Evolutionary conservation across 805 yeast genomes (phyloP), one percentile per base, ranked within the genome.

Genomic region (Ogataea corticis): DNA sequence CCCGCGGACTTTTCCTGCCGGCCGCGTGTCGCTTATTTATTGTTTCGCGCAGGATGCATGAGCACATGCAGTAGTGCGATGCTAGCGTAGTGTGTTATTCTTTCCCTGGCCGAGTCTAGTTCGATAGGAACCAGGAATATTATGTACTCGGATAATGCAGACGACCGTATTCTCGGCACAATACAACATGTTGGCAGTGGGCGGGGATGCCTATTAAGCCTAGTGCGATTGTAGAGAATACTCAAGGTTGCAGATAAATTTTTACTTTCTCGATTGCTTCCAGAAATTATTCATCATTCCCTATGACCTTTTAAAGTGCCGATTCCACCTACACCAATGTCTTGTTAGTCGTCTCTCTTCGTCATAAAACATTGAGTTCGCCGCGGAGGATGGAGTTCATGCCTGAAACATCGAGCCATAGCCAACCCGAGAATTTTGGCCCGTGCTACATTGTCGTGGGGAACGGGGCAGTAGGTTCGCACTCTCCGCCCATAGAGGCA

Each of bases 381-480:
- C 7, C 14, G 38, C 30, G 47, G 38, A 47, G 29, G 33, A 47
- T 47, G 50, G 47, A 43, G 42, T 47, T 43, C 33, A 31, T 38
- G 15, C 33, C 45, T 11, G 49, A 46, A 38, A 19, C 23, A 21
- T 5, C 25, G 25, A 6, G 25, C 9, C 25, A 21, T 15, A 30
- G 40, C 14, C 41, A 42, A 23, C 25, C 44, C 33, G 49, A 37
- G 14, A 28, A 21, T 11, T 23, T 36, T 18, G 25, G 28, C 14
- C 45, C 45, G 14, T 35, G 36, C 23, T 42, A 36, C 18, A 15
- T 21, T 11, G 6, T 29, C 23, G 9, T 37, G 33, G 40, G 40
- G 4, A 37, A 25, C 25, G 40, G 32, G 18, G 21, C 25, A 21
- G 25, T 21, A 21, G 9, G 25, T 6, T 9, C 25, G 7, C 25